Percentiles rank a stretch among this genome's conserved stretches.
Conservation (phyloP, 345 rosid genomes). For the Kandelia obovata region DNA sequence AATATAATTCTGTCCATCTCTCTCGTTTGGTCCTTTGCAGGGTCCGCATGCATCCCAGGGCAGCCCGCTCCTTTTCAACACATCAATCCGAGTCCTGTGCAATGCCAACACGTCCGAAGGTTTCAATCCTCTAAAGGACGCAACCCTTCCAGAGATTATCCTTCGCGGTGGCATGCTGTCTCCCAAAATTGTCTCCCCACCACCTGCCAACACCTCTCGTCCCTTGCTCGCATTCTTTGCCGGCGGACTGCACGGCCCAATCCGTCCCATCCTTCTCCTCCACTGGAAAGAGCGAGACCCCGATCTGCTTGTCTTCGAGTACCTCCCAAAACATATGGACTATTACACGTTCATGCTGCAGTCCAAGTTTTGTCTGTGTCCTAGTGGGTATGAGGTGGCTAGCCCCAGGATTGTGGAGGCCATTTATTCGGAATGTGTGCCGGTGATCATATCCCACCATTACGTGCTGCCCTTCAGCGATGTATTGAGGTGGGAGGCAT, state of each 20-base stretch:
- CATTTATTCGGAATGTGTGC: slow-evolving; percentile 75
- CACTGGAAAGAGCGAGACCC: slow-evolving; percentile 71
- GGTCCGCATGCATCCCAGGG: slow-evolving; percentile 70
- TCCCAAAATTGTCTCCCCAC: slow-evolving; percentile 44
- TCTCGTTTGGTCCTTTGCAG: slow-evolving; percentile 29
- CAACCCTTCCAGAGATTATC: slow-evolving; percentile 67
- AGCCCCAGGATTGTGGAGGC: slow-evolving; percentile 90
- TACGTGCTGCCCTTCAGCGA: slow-evolving; percentile 81
- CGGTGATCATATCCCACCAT: slow-evolving; percentile 67
- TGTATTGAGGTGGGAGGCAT: slow-evolving; percentile 81
- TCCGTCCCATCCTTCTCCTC: slow-evolving; percentile 56
- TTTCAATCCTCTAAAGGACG: slow-evolving; percentile 72
- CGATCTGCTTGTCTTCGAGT: slow-evolving; percentile 54
- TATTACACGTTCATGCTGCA: slow-evolving; percentile 61
- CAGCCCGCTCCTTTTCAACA: slow-evolving; percentile 42
- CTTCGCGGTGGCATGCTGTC: slow-evolving; percentile 50
- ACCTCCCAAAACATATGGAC: slow-evolving; percentile 63
- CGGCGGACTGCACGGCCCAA: slow-evolving; percentile 74
- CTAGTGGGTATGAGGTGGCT: slow-evolving; percentile 91
- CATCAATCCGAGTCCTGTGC: slow-evolving; percentile 77
- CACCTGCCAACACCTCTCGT: slow-evolving; percentile 33
- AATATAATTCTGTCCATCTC: too few species aligned
- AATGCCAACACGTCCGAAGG: slow-evolving; percentile 95
- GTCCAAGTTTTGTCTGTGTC: slow-evolving; percentile 84
- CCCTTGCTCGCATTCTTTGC: slow-evolving; percentile 75